Base-by-base conservation (phyloP, 306 rosid species). In the Gynostemma pentaphyllum region DNA sequence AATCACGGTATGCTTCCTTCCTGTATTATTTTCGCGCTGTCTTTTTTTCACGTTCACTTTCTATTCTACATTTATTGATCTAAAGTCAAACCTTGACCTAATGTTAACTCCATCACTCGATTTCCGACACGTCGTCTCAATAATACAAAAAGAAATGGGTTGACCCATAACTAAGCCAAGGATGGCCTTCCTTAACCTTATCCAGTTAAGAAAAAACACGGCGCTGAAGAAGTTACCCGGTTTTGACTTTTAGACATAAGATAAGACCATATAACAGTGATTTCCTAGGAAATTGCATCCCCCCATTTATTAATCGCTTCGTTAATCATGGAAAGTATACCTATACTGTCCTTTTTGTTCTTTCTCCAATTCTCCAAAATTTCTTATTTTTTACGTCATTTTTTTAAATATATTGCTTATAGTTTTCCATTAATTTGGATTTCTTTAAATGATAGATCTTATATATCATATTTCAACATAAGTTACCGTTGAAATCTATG, bases 61-160 rank as follows among this genome's bases (percentile, higher is more conserved):
- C n/a, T 27, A 56, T 39, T 42, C 15, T 18, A 22, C 26, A 75
- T 64, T 68, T 7, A 60, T 47, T 62, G 69, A 68, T 64, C n/a
- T 41, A 63, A 40, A 70, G 37, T 68, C 69, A 79, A 59, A 59
- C 60, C 69, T 47, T 16, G 45, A 37, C 71, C 69, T 28, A 50
- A 24, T 40, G 75, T 68, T 71, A 21, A 76, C 72, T 62, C 76
- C 78, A 66, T 87, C 83, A 83, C 26, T n/a, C 81, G 39, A 56
- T 63, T 66, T 9, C 45, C 41, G 87, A 83, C 86, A 87, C 83
- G 89, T 81, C 84, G 82, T 5, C 61, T 56, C 82, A 80, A 87
- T 81, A 60, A 78, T 81, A 13, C 29, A 71, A 14, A 21, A 11
- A 24, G 44, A 39, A 63, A 67, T 66, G 55, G 68, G 80, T 62